Base-by-base conservation (phyloP, 257 asterid species). In the Osmanthus fragrans region DNA sequence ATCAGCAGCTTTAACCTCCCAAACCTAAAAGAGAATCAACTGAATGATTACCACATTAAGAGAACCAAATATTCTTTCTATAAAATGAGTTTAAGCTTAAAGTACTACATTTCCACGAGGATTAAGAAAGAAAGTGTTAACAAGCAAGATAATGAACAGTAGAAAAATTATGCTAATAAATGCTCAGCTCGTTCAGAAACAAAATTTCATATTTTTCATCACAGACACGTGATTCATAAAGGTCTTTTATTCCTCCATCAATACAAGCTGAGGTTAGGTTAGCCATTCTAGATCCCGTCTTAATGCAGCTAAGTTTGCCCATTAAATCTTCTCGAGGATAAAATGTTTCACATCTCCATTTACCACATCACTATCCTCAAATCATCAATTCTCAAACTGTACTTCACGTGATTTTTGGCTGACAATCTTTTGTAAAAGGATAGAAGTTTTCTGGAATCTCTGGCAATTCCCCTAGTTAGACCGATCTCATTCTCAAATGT, bases 1-100 rank as follows among this genome's bases (percentile, higher is more conserved):
- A 83, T 96, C 99, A 47, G 99, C 97, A 58, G 99, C 97, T 90
- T 96, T 96, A 71, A 96, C 98, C 88, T 96, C 99, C 97, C 99
- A 96, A 76, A 93, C 99, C 99, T 96, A 72, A 81, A 80, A 64
- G 58, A 73, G 39, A 75, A 66, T 42, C 74, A 30, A 75, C 33
- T 42, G 51, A 42, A 42, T 42, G 51, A 42, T 42, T 42, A 42
- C 51, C 51, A 2, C 4, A 42, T 42, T 42, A 18, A 42, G 51
- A 11, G 18, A 58, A 10, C 9, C 36, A 25, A 25, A 27, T 27
- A 27, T 12, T 27, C 18, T 63, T 12, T 27, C 18, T 63, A 11
- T 8, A 16, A 4, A 47, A 16, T 4, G 21, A 16, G 58, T 7
- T 4, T 16, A 47, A 4, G 58, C 21, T 47, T 47, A 47, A 47